Conservation (phyloP, 345 rosid species). For the Hibiscus trionum region DNA sequence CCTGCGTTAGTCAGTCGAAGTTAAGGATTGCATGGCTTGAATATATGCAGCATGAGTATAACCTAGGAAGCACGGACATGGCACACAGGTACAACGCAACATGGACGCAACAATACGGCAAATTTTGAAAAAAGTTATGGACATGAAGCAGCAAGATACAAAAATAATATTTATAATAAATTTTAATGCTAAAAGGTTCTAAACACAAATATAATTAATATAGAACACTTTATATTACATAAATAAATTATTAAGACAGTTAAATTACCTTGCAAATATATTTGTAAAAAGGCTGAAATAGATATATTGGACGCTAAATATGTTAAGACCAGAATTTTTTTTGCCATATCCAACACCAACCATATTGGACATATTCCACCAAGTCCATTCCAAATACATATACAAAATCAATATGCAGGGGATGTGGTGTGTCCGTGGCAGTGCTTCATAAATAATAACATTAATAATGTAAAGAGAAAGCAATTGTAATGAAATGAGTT, state of each 20-base stretch:
- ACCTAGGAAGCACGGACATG: background rate
- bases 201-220: background rate
- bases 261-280: background rate
- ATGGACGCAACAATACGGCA: background rate
- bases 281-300: background rate
- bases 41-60: background rate
- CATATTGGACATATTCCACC: background rate
- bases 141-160: background rate
- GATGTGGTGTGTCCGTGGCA: background rate
- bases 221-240: background rate
- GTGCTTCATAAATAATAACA: background rate
- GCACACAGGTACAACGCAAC: background rate
- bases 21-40: conserved; percentile 5
- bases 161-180: background rate
- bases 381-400: background rate
- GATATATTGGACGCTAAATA: background rate
- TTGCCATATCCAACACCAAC: background rate
- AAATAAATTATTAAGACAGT: background rate
- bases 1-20: conserved; percentile 43
- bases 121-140: background rate
- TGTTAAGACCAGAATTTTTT: background rate
- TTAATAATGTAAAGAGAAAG: background rate
- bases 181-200: background rate
- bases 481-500: background rate
- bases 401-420: background rate